A percentile compares a stretch with the other conserved stretches of the same genome.
phyloP scores from a whole-genome alignment of 2,329 filamentous ascomycete genomes.

The Blumeriella jaapii region DNA sequence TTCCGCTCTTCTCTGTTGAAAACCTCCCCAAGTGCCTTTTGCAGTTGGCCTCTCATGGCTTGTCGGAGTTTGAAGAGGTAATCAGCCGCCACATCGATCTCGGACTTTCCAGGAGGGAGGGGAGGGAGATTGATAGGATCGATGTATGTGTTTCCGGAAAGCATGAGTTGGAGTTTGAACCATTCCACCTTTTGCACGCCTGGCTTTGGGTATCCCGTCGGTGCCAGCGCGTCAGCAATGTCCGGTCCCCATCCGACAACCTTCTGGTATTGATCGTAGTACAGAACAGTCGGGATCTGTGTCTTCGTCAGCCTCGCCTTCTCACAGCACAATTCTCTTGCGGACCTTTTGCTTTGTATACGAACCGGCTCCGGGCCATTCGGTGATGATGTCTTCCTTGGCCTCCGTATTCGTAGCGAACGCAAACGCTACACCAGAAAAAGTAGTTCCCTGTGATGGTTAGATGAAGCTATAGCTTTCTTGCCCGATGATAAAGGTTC shows the following conservation, averaged over 20 bases:
- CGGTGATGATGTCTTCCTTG: conserved; percentile 96
- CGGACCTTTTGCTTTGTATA: conserved; percentile 95
- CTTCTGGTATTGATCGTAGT: conserved; percentile 99
- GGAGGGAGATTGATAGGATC: conserved; percentile 98
- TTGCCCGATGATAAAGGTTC: conserved; percentile 26
- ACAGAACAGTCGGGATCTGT: conserved; percentile 96
- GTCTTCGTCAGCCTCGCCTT: conserved; percentile 12
- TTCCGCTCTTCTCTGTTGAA: conserved; percentile 98
- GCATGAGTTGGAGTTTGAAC: conserved; percentile 99
- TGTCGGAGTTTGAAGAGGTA: conserved; percentile 97
- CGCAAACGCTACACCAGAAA: conserved; percentile 90
- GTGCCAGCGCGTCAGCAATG: conserved; percentile 91
- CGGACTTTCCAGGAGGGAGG: conserved; percentile 92
- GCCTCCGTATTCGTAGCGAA: conserved; percentile 94
- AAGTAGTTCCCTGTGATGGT: conserved; percentile 69
- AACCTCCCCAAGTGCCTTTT: conserved; percentile 93
- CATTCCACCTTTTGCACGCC: conserved; percentile 98
- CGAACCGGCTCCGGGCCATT: conserved; percentile 95
- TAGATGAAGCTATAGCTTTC: conserved; percentile 6
- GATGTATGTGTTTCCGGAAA: conserved; percentile 97
- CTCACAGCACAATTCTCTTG: neutral
- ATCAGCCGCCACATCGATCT: conserved; percentile 98
- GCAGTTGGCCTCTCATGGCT: conserved; percentile 88
- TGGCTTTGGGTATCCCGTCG: conserved; percentile 93
- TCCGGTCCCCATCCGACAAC: conserved; percentile 99